Percentiles rank a stretch among this genome's conserved stretches.
These are phyloP conservation scores for Microdochium bolleyi DNA, from an alignment of 2,329 filamentous ascomycete genomes.

Conservation along the genomic window DNA sequence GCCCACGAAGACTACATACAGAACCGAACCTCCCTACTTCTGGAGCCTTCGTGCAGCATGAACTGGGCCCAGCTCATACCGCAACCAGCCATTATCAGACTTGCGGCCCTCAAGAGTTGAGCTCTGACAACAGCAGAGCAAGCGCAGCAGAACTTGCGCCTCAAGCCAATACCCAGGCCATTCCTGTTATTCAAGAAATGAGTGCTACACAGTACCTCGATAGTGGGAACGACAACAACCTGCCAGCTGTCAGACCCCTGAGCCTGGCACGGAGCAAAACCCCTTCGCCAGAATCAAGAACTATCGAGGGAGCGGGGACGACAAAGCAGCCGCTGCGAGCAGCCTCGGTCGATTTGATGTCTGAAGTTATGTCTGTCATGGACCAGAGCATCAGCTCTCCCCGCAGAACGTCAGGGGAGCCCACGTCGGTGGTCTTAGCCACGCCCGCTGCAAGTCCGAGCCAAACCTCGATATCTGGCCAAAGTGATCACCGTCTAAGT, in stretches of 20 bases:
- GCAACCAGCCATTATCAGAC: background rate
- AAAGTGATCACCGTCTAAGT: background rate
- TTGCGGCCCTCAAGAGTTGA: background rate
- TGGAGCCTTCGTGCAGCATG: no score
- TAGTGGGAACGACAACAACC: background rate
- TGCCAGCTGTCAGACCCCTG: background rate
- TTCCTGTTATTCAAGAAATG: background rate
- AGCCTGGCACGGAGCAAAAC: background rate
- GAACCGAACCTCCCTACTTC: background rate
- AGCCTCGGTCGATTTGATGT: slow-evolving; percentile 5
- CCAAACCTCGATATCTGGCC: background rate
- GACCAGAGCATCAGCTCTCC: slow-evolving; percentile 1
- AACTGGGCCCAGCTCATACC: background rate
- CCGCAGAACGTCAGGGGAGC: background rate
- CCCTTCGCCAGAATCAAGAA: background rate
- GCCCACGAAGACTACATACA: background rate
- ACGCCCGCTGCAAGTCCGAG: background rate
- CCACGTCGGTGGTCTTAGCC: slow-evolving; percentile 3
- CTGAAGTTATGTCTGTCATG: slow-evolving; percentile 8
- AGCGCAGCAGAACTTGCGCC: background rate
- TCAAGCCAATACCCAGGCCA: background rate
- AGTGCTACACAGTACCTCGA: background rate
- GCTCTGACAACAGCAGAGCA: background rate
- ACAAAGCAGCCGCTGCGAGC: background rate
- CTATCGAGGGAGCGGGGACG: background rate